phyloP scores from a whole-genome alignment of 495 filamentous ascomycete genomes.

The Articulospora tetracladia region DNA sequence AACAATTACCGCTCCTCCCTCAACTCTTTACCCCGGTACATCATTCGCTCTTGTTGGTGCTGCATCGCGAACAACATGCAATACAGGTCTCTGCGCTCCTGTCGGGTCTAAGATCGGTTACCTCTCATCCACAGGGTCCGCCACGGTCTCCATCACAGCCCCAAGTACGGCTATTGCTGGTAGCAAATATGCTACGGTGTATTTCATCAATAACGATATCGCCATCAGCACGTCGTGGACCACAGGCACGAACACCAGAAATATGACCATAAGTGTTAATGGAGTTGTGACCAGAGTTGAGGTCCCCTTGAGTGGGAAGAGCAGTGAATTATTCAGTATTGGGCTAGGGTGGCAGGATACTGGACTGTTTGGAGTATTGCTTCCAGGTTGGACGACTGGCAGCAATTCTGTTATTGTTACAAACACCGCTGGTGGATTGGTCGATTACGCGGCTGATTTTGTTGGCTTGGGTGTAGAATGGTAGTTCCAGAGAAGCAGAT shows the following conservation, averaged over 20 bases:
- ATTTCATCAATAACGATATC: slow-evolving; percentile 45
- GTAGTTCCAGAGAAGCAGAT: too few species aligned
- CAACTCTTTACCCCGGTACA: slow-evolving; percentile 35
- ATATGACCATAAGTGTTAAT: slow-evolving; percentile 41
- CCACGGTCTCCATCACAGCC: slow-evolving; percentile 25
- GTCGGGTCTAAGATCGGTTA: slow-evolving; percentile 37
- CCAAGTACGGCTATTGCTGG: slow-evolving; percentile 8
- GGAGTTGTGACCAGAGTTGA: slow-evolving; percentile 35
- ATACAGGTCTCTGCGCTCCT: slow-evolving; percentile 31
- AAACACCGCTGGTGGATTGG: slow-evolving; percentile 32
- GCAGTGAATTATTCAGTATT: slow-evolving; percentile 40
- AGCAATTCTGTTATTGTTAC: slow-evolving; percentile 36
- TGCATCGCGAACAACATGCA: slow-evolving; percentile 28
- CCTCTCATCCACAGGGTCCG: slow-evolving; percentile 26
- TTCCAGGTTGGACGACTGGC: slow-evolving; percentile 35
- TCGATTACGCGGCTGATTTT: slow-evolving; percentile 38
- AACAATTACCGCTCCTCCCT: slow-evolving; percentile 23
- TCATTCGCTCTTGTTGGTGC: slow-evolving; percentile 29
- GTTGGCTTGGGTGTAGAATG: slow-evolving; percentile 24
- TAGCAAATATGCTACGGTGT: slow-evolving; percentile 35
- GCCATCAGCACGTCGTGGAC: slow-evolving; percentile 35
- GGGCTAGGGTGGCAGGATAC: slow-evolving; percentile 43
- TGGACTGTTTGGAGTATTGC: slow-evolving; percentile 33
- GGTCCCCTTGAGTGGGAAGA: slow-evolving; percentile 38
- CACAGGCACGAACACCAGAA: slow-evolving; percentile 36